Evolutionary conservation across 2,329 filamentous ascomycete species (phyloP), one percentile per base, ranked within the genome.

Genomic region (Blumeria hordei): DNA sequence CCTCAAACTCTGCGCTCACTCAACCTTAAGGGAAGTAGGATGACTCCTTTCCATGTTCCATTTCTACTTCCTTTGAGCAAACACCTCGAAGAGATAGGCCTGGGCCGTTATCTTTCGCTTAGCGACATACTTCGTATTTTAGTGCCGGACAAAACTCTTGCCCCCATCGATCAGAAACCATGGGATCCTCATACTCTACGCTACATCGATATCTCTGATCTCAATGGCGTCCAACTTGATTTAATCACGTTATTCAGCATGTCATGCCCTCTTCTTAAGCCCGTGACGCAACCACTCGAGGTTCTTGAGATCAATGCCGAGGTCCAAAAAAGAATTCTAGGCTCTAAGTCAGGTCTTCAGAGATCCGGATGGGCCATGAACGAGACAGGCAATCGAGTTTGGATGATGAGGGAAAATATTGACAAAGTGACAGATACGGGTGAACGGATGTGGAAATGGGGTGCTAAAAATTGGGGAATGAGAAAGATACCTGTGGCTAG

Each of bases 401-500:
- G 83, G 82, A 65, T 88, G 66, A 83, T 88, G 59, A 61, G 70
- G 59, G 68, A 71, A 56, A 55, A 54, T 5, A 50, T 58, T 35
- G 41, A 53, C 8, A 53, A 58, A 12, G 52, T 59, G 6, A 58
- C 61, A 1, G 78, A 83, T 64, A 75, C 80, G 60, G 78, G 78
- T 1, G 21, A 28, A 4, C 71, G 80, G 35, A 69, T 71, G 62
- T 92, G 85, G 85, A 92, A 92, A 71, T 83, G 87, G 81, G 85
- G 85, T 35, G 85, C 85, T 52, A 77, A 78, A 61, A 85, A 80
- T 69, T 90, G 85, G 85, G 85, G 85, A 39, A 88, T 88, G 79
- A 75, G 83, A 59, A 92, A 78, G 65, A 67, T 76, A 32, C 74
- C 75, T 2, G 71, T 78, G 58, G 72, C 71, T 12, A 67, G 71